Percentiles rank a stretch among this genome's conserved stretches.
These are phyloP conservation scores for Leccinum broughii DNA, from an alignment of 768 basidiomycete genomes.

Conservation along the genomic window DNA sequence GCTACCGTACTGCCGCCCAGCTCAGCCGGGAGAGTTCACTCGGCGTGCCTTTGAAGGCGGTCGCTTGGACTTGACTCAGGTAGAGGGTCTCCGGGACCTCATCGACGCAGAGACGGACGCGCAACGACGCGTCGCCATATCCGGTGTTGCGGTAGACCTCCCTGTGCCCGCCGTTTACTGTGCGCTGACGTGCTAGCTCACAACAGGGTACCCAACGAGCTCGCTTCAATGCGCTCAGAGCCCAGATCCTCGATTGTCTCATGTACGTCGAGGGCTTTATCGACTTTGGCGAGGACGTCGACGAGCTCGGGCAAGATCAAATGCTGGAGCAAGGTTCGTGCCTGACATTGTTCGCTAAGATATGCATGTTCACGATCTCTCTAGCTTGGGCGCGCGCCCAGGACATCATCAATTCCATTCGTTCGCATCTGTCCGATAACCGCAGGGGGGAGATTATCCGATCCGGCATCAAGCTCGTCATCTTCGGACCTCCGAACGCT, in stretches of 20 bases:
- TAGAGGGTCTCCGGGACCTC: constrained; percentile 84
- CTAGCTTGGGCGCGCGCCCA: constrained; percentile 56
- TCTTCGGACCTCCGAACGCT: constrained; percentile 91
- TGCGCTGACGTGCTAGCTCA: not conserved
- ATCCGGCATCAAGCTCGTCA: constrained; percentile 78
- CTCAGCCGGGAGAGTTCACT: constrained; percentile 88
- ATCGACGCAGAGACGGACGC: constrained; percentile 87
- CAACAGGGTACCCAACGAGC: constrained; percentile 62
- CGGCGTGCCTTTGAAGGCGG: constrained; percentile 80
- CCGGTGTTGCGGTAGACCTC: constrained; percentile 62
- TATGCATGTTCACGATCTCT: not conserved
- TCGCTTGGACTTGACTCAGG: constrained; percentile 83
- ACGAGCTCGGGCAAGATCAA: constrained; percentile 78
- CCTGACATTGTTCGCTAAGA: not conserved
- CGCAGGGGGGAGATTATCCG: constrained; percentile 82
- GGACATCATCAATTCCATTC: constrained; percentile 52
- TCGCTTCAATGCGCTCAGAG: constrained; percentile 63
- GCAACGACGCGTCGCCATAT: constrained; percentile 73
- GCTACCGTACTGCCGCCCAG: constrained; percentile 68
- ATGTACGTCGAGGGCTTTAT: constrained; percentile 86
- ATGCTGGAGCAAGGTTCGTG: constrained; percentile 67
- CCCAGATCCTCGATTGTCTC: constrained; percentile 67
- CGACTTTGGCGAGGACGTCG: constrained; percentile 86
- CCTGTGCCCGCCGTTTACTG: not conserved
- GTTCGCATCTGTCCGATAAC: constrained; percentile 61